Conservation (phyloP, 352 stramenopile genomes). For the Peronospora farinosa region DNA sequence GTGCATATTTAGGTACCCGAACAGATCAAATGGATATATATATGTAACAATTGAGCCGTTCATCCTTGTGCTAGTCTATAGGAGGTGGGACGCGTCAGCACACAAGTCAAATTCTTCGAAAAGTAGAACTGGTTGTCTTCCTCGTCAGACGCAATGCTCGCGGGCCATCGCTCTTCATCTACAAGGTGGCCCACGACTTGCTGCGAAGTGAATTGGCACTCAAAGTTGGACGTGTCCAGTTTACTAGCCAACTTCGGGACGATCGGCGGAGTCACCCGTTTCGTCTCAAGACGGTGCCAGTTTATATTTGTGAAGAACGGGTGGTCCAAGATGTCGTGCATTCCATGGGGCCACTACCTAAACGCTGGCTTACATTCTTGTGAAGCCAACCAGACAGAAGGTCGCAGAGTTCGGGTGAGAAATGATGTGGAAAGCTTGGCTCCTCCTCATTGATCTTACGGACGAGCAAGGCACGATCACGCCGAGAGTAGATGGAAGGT, state of each 20-base stretch:
- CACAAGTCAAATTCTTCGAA: no score
- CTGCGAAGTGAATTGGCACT: no score
- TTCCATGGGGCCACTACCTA: conserved; percentile 50
- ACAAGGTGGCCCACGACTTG: no score
- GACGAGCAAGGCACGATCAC: conserved; percentile 92
- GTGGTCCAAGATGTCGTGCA: conserved; percentile 69
- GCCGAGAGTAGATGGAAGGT: conserved; percentile 86
- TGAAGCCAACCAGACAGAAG: conserved; percentile 56
- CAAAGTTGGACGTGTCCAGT: no score
- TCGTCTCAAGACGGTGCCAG: conserved; percentile 70
- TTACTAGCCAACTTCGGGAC: conserved; percentile 24
- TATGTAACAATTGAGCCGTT: no score
- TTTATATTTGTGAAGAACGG: conserved; percentile 69
- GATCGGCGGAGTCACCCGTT: conserved; percentile 62
- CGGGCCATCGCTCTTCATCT: no score
- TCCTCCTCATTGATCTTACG: conserved; percentile 93
- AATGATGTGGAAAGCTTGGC: conserved; percentile 88
- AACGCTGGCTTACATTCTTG: conserved; percentile 53
- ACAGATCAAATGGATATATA: no score
- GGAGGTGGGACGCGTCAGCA: no score
- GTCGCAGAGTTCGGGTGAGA: conserved; percentile 58
- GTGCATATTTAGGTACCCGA: conserved; percentile 33
- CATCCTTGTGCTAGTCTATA: no score
- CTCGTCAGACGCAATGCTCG: no score
- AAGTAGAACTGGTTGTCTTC: no score